Conservation (phyloP, 306 rosid genomes). For the Sicyos edulis region DNA sequence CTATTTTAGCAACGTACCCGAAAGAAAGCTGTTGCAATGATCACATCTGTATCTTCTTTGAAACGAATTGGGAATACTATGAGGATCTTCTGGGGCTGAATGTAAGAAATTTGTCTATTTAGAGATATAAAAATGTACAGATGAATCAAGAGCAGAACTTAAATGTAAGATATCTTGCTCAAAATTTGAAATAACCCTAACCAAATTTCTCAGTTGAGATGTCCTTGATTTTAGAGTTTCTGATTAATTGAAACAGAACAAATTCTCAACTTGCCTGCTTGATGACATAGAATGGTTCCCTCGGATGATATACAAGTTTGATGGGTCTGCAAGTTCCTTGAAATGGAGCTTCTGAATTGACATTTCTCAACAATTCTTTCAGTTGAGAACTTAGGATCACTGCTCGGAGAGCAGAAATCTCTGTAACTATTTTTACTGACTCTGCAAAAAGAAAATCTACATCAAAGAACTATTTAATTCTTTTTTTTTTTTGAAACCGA, state of each 20-base stretch:
- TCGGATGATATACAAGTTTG: conserved; percentile 72
- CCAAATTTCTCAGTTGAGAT: neutral
- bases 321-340: conserved; percentile 63
- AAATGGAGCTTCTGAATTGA: conserved; percentile 37
- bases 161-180: neutral
- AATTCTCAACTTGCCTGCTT: conserved; percentile 52
- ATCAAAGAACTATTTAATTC: conserved; percentile 5
- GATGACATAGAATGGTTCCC: conserved; percentile 82
- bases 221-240: neutral
- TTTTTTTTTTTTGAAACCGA: too few relatives aligned
- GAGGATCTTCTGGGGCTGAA: conserved; percentile 65
- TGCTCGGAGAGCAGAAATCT: conserved; percentile 61
- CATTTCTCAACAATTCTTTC: conserved; percentile 61
- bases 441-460: conserved; percentile 42
- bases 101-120: conserved; percentile 20
- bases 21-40: conserved; percentile 79
- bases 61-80: conserved; percentile 80
- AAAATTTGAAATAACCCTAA: conserved; percentile 5
- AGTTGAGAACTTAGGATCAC: conserved; percentile 68
- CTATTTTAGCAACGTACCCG: conserved; percentile 44
- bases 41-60: conserved; percentile 61
- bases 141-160: conserved; percentile 4
- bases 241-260: neutral
- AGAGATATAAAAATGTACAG: conserved; percentile 20
- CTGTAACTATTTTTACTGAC: conserved; percentile 43